Evolutionary conservation across 129 eudicot species (phyloP).

Genomic region (Flaveria robusta): DNA sequence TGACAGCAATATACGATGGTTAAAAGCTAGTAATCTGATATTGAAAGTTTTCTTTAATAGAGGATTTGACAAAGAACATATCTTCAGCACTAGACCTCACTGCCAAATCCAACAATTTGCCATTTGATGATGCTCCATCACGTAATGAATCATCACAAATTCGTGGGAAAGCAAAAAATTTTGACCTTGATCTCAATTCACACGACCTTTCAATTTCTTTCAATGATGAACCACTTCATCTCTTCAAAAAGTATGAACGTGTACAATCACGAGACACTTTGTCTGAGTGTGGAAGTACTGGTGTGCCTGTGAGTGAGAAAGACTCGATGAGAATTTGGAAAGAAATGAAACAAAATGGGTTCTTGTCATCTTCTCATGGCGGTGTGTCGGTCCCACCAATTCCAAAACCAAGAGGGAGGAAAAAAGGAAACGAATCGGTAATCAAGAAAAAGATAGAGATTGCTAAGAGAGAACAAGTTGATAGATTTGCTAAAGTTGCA

Average conservation of each 20-base stretch:
- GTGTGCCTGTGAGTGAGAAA: constrained; percentile 52
- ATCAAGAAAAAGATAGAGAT: constrained; percentile 73
- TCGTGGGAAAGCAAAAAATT: constrained; percentile 30
- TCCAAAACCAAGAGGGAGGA: constrained; percentile 66
- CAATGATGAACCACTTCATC: constrained; percentile 44
- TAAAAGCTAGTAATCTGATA: constrained; percentile 16
- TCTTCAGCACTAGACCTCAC: constrained; percentile 51
- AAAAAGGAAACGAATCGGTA: constrained; percentile 48
- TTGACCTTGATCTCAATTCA: constrained; percentile 61
- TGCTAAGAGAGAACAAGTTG: constrained; percentile 80
- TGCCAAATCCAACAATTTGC: constrained; percentile 35
- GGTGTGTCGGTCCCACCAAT: constrained; percentile 52
- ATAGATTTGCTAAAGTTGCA: constrained; percentile 81
- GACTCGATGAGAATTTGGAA: constrained; percentile 75
- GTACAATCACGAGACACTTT: constrained; percentile 44
- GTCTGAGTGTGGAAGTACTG: constrained; percentile 71
- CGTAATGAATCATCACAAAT: constrained; percentile 9
- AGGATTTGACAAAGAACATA: constrained; percentile 28
- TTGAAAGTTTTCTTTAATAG: constrained; percentile 5
- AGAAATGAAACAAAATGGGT: constrained; percentile 85
- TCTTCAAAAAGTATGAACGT: constrained; percentile 37
- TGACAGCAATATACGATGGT: neutral
- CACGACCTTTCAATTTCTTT: constrained; percentile 47
- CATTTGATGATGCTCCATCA: constrained; percentile 13
- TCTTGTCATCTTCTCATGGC: constrained; percentile 59